A percentile compares a stretch with the other conserved stretches of the same genome.
Conservation (phyloP, 306 rosid species). For the Cicer arietinum region DNA sequence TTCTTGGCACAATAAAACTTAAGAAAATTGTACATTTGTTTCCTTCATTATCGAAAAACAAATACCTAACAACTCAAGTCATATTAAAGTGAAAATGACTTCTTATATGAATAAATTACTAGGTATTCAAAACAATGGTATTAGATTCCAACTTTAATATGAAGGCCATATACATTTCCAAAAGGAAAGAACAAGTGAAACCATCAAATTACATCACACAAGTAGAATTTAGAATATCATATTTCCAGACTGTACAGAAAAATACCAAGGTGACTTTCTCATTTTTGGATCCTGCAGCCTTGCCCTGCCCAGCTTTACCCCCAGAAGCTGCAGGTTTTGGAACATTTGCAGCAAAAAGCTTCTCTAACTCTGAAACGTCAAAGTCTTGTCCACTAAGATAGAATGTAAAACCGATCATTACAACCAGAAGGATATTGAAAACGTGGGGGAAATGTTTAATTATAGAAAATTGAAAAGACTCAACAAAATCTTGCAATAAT, state of each 20-base stretch:
- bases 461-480: slow-evolving; percentile 18
- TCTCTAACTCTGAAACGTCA: slow-evolving; percentile 88
- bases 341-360: slow-evolving; percentile 80
- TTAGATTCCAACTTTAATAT: slow-evolving; percentile 26
- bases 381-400: slow-evolving; percentile 80
- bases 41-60: slow-evolving; percentile 20
- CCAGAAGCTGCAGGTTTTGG: slow-evolving; percentile 77
- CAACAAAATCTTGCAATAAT: slow-evolving; percentile 23
- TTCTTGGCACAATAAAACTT: slow-evolving; percentile 23
- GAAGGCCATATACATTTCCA: slow-evolving; percentile 18
- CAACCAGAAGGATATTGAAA: slow-evolving; percentile 42
- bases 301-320: slow-evolving; percentile 71
- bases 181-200: slow-evolving; percentile 23
- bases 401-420: slow-evolving; percentile 45
- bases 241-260: slow-evolving; percentile 40
- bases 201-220: slow-evolving; percentile 38
- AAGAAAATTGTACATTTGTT: slow-evolving; percentile 23
- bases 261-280: slow-evolving; percentile 84
- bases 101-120: slow-evolving; percentile 31
- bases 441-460: not conserved
- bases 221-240: slow-evolving; percentile 30
- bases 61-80: slow-evolving; percentile 24
- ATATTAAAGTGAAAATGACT: slow-evolving; percentile 31
- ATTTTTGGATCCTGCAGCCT: slow-evolving; percentile 77
- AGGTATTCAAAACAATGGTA: slow-evolving; percentile 33